Conservation (phyloP, 1,139 yeast genomes). For the Taphrina pruni region DNA sequence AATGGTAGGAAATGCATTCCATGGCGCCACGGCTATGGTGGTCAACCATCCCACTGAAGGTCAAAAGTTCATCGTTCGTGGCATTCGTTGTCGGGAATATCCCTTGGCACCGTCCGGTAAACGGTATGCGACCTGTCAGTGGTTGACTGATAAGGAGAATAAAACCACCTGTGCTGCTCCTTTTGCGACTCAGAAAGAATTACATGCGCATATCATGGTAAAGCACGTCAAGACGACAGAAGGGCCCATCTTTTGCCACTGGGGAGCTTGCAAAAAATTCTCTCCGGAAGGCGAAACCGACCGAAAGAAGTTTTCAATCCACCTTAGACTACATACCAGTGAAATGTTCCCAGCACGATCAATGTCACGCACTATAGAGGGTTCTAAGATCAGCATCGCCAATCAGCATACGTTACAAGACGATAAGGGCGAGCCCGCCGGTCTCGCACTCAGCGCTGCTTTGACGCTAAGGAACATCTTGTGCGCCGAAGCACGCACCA, state of each 20-base stretch:
- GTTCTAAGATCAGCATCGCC: slow-evolving; percentile 9
- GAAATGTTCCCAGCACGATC: slow-evolving; percentile 4
- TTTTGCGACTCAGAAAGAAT: slow-evolving; percentile 45
- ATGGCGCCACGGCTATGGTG: slow-evolving; percentile 94
- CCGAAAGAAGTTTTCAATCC: slow-evolving; percentile 44
- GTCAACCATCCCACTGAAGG: slow-evolving; percentile 63
- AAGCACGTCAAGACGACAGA: slow-evolving; percentile 44
- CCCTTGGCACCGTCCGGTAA: slow-evolving; percentile 55
- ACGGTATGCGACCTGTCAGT: slow-evolving; percentile 45
- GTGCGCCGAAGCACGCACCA: slow-evolving; percentile 18
- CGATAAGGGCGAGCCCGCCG: slow-evolving; percentile 48
- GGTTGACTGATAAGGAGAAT: slow-evolving; percentile 41
- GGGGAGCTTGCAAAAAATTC: slow-evolving; percentile 45
- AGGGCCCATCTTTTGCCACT: slow-evolving; percentile 41
- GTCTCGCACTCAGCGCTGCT: slow-evolving; percentile 51
- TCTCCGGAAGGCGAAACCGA: slow-evolving; percentile 43
- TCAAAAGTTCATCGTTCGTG: slow-evolving; percentile 84
- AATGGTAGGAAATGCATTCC: slow-evolving; percentile 88
- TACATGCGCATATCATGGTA: slow-evolving; percentile 46
- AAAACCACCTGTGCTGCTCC: slow-evolving; percentile 40
- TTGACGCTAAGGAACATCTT: slow-evolving; percentile 52
- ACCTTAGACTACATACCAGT: slow-evolving; percentile 46
- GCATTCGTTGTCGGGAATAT: slow-evolving; percentile 71
- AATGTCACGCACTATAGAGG: slow-evolving; percentile 1
- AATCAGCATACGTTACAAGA: slow-evolving; percentile 46